phyloP scores from a whole-genome alignment of 2,329 filamentous ascomycete species.

The Tolypocladium tropicale region DNA sequence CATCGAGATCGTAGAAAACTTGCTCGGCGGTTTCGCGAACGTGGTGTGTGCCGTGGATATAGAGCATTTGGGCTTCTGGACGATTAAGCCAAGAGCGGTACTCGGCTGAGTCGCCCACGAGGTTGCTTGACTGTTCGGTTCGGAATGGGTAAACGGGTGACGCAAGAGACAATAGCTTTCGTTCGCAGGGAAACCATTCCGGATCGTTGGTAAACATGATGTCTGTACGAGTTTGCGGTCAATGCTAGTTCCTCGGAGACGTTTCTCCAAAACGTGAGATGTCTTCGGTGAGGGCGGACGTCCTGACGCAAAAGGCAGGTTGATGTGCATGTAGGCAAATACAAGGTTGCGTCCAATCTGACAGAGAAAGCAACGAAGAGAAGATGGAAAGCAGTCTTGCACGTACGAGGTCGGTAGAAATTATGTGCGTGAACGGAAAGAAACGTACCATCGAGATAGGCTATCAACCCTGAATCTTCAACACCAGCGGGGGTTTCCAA shows the following conservation, averaged over 20 bases:
- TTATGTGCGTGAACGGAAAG: not conserved
- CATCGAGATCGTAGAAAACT: not conserved
- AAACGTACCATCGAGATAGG: not conserved
- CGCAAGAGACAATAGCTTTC: not conserved
- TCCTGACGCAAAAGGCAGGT: too few species aligned
- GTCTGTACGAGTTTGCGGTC: too few species aligned
- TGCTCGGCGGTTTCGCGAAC: not conserved
- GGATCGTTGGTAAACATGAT: too few species aligned
- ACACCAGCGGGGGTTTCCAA: not conserved
- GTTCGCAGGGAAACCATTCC: not conserved
- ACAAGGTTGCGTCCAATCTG: too few species aligned
- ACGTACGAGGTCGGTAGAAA: not conserved
- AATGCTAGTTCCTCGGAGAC: too few species aligned
- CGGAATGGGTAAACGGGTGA: not conserved
- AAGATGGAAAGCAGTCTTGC: too few species aligned
- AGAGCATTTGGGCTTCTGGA: not conserved
- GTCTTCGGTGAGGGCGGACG: not conserved
- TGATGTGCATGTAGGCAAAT: too few species aligned
- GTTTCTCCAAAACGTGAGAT: too few species aligned
- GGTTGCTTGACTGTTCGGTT: not conserved
- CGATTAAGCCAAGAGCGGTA: not conserved
- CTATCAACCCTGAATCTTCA: not conserved
- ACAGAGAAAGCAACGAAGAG: too few species aligned
- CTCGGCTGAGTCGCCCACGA: not conserved
- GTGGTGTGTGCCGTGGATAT: not conserved